Evolutionary conservation across 345 rosid genomes (phyloP).

Genomic region (Hibiscus trionum): DNA sequence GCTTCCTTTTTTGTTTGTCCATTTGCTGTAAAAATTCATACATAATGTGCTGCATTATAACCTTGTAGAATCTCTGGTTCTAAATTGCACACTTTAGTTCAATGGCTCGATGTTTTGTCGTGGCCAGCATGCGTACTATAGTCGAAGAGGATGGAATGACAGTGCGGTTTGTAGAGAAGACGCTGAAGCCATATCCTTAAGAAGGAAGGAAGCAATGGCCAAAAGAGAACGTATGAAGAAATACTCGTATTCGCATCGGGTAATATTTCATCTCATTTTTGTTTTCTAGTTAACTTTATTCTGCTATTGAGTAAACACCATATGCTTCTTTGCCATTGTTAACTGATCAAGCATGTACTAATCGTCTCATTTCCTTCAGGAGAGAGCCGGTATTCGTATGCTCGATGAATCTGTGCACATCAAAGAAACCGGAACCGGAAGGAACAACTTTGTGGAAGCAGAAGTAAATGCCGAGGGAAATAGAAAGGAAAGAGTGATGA

Average conservation of each 20-base stretch:
- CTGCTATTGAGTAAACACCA: neutral
- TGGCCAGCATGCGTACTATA: constrained; percentile 31
- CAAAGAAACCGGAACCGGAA: constrained; percentile 33
- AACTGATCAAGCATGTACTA: too few species aligned
- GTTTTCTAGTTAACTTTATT: neutral
- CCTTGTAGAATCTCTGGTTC: neutral
- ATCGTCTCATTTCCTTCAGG: constrained; percentile 32
- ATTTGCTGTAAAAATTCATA: neutral
- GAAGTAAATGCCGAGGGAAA: constrained; percentile 12
- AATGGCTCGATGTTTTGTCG: neutral
- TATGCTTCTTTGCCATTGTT: neutral
- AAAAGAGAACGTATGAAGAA: constrained; percentile 70
- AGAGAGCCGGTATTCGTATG: constrained; percentile 38
- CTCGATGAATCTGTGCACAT: constrained; percentile 30
- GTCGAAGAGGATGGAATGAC: constrained; percentile 51
- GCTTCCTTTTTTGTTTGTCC: too few species aligned
- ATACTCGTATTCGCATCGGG: constrained; percentile 74
- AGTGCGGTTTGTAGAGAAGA: constrained; percentile 54
- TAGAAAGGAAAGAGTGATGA: constrained; percentile 23
- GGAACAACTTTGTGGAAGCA: constrained; percentile 28
- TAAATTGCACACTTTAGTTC: neutral
- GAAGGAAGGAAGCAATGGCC: constrained; percentile 49
- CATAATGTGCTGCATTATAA: neutral
- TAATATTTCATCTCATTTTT: constrained; percentile 17
- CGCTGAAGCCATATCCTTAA: constrained; percentile 44